phyloP scores from a whole-genome alignment of 345 rosid genomes.

The Eucalyptus guilfoylei region DNA sequence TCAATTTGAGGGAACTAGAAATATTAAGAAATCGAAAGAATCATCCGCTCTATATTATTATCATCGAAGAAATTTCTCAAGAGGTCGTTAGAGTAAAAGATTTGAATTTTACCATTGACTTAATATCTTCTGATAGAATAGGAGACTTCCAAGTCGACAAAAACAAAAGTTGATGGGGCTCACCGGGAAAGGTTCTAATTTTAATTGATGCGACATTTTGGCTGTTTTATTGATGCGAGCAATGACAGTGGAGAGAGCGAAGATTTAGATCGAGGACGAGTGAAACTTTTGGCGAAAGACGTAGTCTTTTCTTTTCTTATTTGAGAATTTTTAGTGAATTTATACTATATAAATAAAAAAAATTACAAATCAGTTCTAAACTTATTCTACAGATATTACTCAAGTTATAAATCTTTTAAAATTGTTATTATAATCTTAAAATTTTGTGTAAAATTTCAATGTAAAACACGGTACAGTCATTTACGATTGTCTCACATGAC shows the following conservation, averaged over 20 bases:
- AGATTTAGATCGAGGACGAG: not conserved
- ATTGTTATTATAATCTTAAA: not conserved
- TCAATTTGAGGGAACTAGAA: not conserved
- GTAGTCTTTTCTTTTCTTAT: not conserved
- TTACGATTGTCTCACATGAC: accelerated
- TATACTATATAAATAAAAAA: not conserved
- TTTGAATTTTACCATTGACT: not conserved
- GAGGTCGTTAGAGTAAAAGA: not conserved
- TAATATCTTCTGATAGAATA: not conserved
- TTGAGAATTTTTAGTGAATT: not conserved
- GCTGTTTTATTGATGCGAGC: not conserved
- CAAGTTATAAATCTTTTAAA: not conserved
- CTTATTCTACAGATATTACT: not conserved
- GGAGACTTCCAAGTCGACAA: not conserved
- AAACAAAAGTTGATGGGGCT: not conserved
- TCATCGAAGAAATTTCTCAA: not conserved
- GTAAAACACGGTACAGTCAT: accelerated
- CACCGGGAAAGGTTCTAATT: not conserved
- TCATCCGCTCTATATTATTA: not conserved
- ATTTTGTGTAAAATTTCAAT: not conserved
- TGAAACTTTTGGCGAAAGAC: not conserved
- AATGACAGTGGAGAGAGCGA: not conserved
- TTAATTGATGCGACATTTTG: not conserved
- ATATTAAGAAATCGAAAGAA: too few relatives aligned
- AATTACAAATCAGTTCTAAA: not conserved